Base-by-base conservation (phyloP, 2,329 filamentous ascomycete genomes). In the Penicillium sp. region DNA sequence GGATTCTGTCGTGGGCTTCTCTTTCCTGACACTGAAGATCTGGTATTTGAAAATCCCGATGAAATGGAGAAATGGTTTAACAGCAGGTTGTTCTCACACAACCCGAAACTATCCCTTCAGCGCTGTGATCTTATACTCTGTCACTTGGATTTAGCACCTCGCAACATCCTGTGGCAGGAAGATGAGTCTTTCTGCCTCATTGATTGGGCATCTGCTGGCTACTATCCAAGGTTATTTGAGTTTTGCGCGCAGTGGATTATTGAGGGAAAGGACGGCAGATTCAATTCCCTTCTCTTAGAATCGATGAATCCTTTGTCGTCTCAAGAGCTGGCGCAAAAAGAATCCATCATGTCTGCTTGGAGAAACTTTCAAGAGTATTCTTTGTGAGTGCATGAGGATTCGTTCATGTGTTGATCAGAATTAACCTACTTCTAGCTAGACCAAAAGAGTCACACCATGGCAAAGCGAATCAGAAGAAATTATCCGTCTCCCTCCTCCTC, bases 181-280 rank as follows among this genome's bases (percentile, higher is more conserved):
- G 53, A 67, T 56, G 61, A 63, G 2, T 54, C 55, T 24, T 16
- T 63, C 1, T 67, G 55, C 50, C 55, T 67, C 41, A 10, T 66
- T 58, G 60, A 67, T 56, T 66, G 58, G 62, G 56, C 54, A 38
- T 63, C 60, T 53, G 58, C 60, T 5, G 60, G 62, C 10, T 67
- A 47, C 49, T 65, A 64, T 48, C 62, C 55, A 34, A 55, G 61
- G 29, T 50, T 62, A 29, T 66, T 66, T 32, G 65, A 64, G 45
- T 61, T 62, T 36, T 64, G 51, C 13, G 8, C 44, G 16, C 50
- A 61, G 51, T 55, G 39, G 53, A 48, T 48, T n/a, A 14, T 43
- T 29, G 40, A 55, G 11, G 42, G 54, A 34, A 56, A 46, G 42
- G 49, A 56, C 7, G 29, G 49, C 11, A 32, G 1, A 11, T 56